Base-by-base conservation (phyloP, 2,329 filamentous ascomycete genomes). In the Ascochyta clinopodiicola region DNA sequence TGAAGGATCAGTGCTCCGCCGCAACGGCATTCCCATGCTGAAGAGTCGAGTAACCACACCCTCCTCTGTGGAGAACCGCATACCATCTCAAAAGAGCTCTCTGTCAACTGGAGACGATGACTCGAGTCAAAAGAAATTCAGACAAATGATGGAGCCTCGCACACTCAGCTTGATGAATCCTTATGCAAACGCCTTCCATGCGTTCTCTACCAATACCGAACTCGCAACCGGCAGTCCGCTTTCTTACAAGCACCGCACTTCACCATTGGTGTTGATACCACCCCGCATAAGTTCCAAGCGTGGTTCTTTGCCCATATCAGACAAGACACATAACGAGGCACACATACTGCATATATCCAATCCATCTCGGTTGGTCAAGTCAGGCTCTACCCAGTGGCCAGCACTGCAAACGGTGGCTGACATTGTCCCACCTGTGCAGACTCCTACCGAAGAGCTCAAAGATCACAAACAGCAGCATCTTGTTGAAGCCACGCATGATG, bases 221-320 rank as follows among this genome's bases (percentile, higher is more conserved):
- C 34, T 44, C 8, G 57, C 60, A 15, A 21, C 57, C 8, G 34
- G 43, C 24, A 61, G 53, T 24, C 57, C 59, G 12, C 36, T 57
- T 22, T 43, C 48, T 21, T 29, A 38, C 6, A 58, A 56, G 34
- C 56, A 40, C 8, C 37, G 31, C 29, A 36, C 22, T 9, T 29
- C 44, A 15, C 27, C 35, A 19, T n/a, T 17, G 1, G 15, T 53
- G 2, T 4, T n/a, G 2, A 46, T 62, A 4, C 59, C 62, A 9
- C 60, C 63, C 31, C 62, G 63, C 2, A 57, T 51, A 2, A 63
- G 63, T 35, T 66, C 62, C 3, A 63, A 65, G 47, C 51, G 58
- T 38, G 56, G 32, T n/a, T 66, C 61, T 22, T 25, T 64, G 21
- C 58, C 52, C 17, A 49, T 39, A 4, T 42, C 32, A 29, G 43